Evolutionary conservation across 2,329 filamentous ascomycete genomes (phyloP), one percentile per base, ranked within the genome.

Genomic region (Periconia sp.): DNA sequence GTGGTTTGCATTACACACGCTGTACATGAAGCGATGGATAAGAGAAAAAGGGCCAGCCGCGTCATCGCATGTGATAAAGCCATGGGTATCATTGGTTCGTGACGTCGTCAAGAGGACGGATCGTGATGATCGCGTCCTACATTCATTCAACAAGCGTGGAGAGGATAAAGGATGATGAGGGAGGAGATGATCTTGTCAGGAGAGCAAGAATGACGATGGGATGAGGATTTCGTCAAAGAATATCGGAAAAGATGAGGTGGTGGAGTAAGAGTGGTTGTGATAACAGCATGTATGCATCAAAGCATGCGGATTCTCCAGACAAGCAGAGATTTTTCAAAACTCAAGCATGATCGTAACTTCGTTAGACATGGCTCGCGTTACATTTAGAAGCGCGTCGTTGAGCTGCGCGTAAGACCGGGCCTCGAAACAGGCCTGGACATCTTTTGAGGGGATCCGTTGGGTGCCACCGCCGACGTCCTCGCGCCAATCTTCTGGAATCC

Each of bases 401-500:
- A 61, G 61, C 69, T 71, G 35, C 71, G 69, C 19, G 61, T 40
- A 45, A 73, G 58, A 47, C 63, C 51, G 14, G 70, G 69, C 30
- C 47, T 43, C 5, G 47, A 30, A 20, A 64, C 50, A n/a, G 70
- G 69, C 33, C 47, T 31, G 6, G 47, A 30, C 40, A 65, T 61
- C 62, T 72, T 72, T 53, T 66, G 59, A 13, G 70, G 70, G 20
- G 70, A 72, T 31, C 70, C 71, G 35, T 73, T 72, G 9, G 68
- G 60, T 6, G 70, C 70, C 37, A 72, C 66, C 43, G 63, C 62
- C 20, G 65, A 61, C 2, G 62, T 52, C 27, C 68, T 57, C 6
- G 73, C 69, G 47, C 88, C 88, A 68, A 92, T 91, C 76, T 87
- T 89, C 68, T 88, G 84, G 64, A 91, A 92, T 10, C 88, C 88